phyloP scores from a whole-genome alignment of 2,329 filamentous ascomycete genomes.

The Periconia digitata region DNA sequence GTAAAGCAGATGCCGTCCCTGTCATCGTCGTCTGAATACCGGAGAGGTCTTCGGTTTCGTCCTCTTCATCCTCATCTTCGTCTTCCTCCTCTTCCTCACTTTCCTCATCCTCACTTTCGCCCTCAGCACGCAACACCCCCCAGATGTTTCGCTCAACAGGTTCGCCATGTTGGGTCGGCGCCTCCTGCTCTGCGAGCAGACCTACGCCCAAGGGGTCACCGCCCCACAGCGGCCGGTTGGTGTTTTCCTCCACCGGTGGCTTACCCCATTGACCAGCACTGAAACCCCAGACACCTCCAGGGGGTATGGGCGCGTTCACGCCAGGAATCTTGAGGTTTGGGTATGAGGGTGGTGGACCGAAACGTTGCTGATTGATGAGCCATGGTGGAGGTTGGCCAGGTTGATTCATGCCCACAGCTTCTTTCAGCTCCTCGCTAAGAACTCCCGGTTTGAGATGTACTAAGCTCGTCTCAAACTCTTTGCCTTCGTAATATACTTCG shows the following conservation, averaged over 20 bases:
- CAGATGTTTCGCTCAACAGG: constrained; percentile 85
- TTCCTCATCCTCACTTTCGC: constrained; percentile 69
- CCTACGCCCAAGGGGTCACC: constrained; percentile 90
- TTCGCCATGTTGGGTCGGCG: constrained; percentile 61
- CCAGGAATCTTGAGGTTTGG: constrained; percentile 93
- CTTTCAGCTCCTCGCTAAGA: constrained; percentile 82
- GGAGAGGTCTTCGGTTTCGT: constrained; percentile 33
- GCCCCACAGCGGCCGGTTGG: constrained; percentile 78
- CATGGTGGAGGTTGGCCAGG: constrained; percentile 92
- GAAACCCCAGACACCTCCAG: constrained; percentile 91
- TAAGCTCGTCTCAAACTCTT: constrained; percentile 95
- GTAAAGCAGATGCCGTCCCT: constrained; percentile 73
- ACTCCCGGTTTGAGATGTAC: constrained; percentile 89
- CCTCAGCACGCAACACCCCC: constrained; percentile 84
- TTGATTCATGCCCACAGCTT: constrained; percentile 86
- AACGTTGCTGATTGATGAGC: constrained; percentile 95
- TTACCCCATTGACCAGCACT: constrained; percentile 95
- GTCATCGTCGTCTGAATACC: constrained; percentile 73
- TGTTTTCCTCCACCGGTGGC: constrained; percentile 90
- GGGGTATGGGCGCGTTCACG: constrained; percentile 87
- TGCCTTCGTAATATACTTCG: constrained; percentile 99
- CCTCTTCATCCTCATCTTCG: constrained; percentile 62
- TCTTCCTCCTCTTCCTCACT: constrained; percentile 72
- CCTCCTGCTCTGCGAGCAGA: constrained; percentile 61
- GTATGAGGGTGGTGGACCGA: constrained; percentile 91